phyloP scores from a whole-genome alignment of 2,329 filamentous ascomycete genomes.

The Fusarium euwallaceae region DNA sequence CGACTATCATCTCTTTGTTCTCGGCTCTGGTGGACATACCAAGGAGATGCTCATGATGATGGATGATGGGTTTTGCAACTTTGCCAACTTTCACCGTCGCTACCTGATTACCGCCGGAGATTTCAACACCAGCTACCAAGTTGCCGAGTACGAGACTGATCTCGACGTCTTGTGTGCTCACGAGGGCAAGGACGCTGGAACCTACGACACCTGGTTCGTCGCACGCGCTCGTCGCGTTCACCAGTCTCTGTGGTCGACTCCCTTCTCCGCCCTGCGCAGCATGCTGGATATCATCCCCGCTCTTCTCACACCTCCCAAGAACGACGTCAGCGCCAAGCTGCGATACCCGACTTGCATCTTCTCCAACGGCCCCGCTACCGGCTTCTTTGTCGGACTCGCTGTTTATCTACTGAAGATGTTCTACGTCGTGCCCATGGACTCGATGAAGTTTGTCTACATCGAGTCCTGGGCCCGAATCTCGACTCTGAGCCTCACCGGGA shows the following conservation, averaged over 20 bases:
- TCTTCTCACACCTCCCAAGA: slow-evolving; percentile 57
- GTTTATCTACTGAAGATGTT: slow-evolving; percentile 64
- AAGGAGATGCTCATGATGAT: slow-evolving; percentile 94
- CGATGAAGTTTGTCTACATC: slow-evolving; percentile 84
- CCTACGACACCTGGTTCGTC: slow-evolving; percentile 76
- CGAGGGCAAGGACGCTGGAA: slow-evolving; percentile 52
- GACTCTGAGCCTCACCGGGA: slow-evolving; percentile 86
- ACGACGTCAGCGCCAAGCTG: slow-evolving; percentile 38
- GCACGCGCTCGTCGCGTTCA: slow-evolving; percentile 85
- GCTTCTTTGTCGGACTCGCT: slow-evolving; percentile 76
- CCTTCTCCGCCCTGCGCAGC: slow-evolving; percentile 75
- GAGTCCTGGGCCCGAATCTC: slow-evolving; percentile 93
- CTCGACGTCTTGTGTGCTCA: slow-evolving; percentile 44
- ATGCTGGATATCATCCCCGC: slow-evolving; percentile 72
- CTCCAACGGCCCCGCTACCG: slow-evolving; percentile 90
- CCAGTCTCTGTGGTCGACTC: slow-evolving; percentile 81
- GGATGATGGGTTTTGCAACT: slow-evolving; percentile 66
- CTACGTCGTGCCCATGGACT: slow-evolving; percentile 59
- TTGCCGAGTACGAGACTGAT: slow-evolving; percentile 67
- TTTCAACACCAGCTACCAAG: slow-evolving; percentile 72
- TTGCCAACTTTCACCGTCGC: slow-evolving; percentile 74
- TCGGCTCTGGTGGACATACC: slow-evolving; percentile 95
- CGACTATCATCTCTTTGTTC: slow-evolving; percentile 79
- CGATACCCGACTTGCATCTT: slow-evolving; percentile 80
- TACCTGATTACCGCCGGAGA: slow-evolving; percentile 88